Percentiles rank a stretch among this genome's conserved stretches.
Conservation (phyloP, 208 protist species). For the Crithidia mellificae region DNA sequence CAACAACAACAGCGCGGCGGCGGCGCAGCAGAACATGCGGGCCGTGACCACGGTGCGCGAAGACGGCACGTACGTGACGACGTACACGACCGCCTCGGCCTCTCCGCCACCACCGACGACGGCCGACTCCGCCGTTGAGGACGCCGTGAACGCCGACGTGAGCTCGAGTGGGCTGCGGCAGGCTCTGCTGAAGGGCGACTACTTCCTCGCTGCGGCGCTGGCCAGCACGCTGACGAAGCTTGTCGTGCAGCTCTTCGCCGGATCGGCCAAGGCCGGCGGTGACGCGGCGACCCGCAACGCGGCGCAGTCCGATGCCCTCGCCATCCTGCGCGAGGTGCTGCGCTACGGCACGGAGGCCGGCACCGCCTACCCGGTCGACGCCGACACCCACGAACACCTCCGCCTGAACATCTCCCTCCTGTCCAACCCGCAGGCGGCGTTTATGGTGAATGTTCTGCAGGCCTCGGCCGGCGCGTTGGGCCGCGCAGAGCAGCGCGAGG, state of each 20-base stretch:
- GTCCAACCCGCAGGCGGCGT: slow-evolving; percentile 43
- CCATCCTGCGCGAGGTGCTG: slow-evolving; percentile 71
- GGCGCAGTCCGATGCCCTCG: slow-evolving; percentile 65
- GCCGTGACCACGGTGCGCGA: slow-evolving; percentile 82
- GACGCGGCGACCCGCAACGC: slow-evolving; percentile 38
- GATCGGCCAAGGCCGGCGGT: slow-evolving; percentile 10
- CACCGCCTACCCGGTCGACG: slow-evolving; percentile 49
- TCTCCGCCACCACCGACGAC: slow-evolving; percentile 10
- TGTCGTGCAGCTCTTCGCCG: slow-evolving; percentile 70
- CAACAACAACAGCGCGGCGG: neutral
- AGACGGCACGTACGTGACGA: slow-evolving; percentile 95
- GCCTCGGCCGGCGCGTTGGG: slow-evolving; percentile 70
- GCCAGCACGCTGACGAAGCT: slow-evolving; percentile 94
- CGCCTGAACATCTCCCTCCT: slow-evolving; percentile 68
- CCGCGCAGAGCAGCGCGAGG: slow-evolving; percentile 27
- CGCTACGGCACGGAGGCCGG: slow-evolving; percentile 66
- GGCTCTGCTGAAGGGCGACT: slow-evolving; percentile 88
- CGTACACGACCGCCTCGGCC: slow-evolving; percentile 53
- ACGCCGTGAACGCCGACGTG: slow-evolving; percentile 7
- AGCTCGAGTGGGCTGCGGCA: slow-evolving; percentile 49
- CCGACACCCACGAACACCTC: slow-evolving; percentile 93
- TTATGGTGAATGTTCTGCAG: slow-evolving; percentile 68
- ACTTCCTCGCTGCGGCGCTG: slow-evolving; percentile 92
- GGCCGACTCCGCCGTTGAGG: neutral
- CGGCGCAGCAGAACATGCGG: slow-evolving; percentile 32